Percentiles rank a stretch among this genome's conserved stretches.
phyloP scores from a whole-genome alignment of 441 rosid genomes.

The Heliophila coronopifolia region DNA sequence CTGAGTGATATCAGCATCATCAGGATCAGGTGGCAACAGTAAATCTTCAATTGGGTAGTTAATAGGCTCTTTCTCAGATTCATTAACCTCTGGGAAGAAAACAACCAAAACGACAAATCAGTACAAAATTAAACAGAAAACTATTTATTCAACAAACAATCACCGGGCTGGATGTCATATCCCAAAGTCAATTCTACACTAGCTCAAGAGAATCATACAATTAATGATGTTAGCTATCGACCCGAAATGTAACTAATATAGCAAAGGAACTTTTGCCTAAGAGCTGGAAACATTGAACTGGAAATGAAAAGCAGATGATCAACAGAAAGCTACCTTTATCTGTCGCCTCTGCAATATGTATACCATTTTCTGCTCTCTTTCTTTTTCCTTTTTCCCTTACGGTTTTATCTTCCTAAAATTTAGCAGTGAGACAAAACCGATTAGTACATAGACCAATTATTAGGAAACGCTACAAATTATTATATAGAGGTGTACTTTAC shows the following conservation, averaged over 20 bases:
- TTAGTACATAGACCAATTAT: conserved; percentile 16
- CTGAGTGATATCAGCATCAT: conserved; percentile 62
- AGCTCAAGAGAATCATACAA: conserved; percentile 1
- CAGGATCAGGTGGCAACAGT: conserved; percentile 60
- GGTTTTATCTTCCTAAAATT: conserved; percentile 47
- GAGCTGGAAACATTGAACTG: not conserved
- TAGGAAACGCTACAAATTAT: conserved; percentile 6
- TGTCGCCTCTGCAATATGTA: conserved; percentile 23
- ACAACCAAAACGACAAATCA: conserved; percentile 19
- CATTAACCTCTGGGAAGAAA: conserved; percentile 45
- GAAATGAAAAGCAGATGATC: conserved; percentile 14
- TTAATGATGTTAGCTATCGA: not conserved
- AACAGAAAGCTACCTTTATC: conserved; percentile 29
- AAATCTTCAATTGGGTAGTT: conserved; percentile 91
- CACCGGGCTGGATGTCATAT: not conserved
- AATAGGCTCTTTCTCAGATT: conserved; percentile 37
- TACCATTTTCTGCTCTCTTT: conserved; percentile 49
- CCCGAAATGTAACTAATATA: not conserved
- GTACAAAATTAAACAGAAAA: conserved; percentile 5
- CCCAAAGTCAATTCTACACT: not conserved
- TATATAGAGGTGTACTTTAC: conserved; percentile 28
- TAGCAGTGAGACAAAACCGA: conserved; percentile 4
- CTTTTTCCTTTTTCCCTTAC: conserved; percentile 46
- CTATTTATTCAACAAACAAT: not conserved
- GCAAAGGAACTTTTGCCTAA: not conserved